Percentiles rank a stretch among this genome's conserved stretches.
Conservation (phyloP, 2,329 filamentous ascomycete species). For the Dactylellina haptotyla region DNA sequence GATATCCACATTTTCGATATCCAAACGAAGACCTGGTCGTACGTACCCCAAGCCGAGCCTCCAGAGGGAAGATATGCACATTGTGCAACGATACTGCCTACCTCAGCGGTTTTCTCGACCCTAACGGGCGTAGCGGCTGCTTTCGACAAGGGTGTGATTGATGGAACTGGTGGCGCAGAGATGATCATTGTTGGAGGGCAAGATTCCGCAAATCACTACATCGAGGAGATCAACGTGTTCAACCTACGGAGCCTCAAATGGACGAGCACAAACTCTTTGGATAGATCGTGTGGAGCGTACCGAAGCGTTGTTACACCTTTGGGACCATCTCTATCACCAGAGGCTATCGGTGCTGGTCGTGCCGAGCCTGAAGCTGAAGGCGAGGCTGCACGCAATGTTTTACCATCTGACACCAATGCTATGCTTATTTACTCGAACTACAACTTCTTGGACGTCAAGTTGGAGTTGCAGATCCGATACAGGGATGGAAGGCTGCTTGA, state of each 20-base stretch:
- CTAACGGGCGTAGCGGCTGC: conserved; percentile 69
- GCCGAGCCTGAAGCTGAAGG: conserved; percentile 60
- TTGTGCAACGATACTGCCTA: conserved; percentile 90
- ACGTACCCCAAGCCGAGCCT: conserved; percentile 79
- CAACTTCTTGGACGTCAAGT: conserved; percentile 95
- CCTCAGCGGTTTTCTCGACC: conserved; percentile 85
- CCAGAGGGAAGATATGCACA: conserved; percentile 96
- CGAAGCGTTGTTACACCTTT: conserved; percentile 92
- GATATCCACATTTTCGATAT: conserved; percentile 97
- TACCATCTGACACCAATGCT: conserved; percentile 59
- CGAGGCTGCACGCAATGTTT: conserved; percentile 54
- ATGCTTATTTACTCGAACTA: conserved; percentile 99
- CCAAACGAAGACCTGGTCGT: conserved; percentile 82
- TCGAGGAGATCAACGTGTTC: conserved; percentile 98
- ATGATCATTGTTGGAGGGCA: conserved; percentile 98
- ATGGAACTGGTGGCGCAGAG: conserved; percentile 90
- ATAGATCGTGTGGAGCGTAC: conserved; percentile 94
- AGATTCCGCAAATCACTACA: conserved; percentile 97
- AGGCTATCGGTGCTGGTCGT: conserved; percentile 63
- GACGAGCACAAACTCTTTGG: conserved; percentile 87
- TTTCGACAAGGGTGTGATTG: conserved; percentile 85
- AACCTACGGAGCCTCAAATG: conserved; percentile 94
- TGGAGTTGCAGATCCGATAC: conserved; percentile 88
- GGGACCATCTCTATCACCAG: conserved; percentile 60
- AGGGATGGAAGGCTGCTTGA: conserved; percentile 86